phyloP scores from a whole-genome alignment of 306 rosid genomes.

The Rosa lucieae region DNA sequence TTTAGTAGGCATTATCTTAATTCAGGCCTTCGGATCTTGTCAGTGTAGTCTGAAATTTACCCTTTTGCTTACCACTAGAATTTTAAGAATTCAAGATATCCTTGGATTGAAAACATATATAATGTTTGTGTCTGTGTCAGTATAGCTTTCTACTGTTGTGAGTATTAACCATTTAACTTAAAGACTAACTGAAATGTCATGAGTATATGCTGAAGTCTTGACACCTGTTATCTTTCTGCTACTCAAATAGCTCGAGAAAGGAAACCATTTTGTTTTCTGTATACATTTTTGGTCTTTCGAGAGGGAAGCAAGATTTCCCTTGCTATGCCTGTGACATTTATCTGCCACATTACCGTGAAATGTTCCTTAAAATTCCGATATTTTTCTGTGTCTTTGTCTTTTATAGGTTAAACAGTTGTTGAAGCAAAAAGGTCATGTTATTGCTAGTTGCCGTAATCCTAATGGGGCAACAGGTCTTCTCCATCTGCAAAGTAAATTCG shows the following conservation, averaged over 20 bases:
- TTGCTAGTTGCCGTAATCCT: slow-evolving; percentile 91
- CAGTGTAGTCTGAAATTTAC: not conserved
- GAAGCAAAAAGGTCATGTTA: slow-evolving; percentile 68
- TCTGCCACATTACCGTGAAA: not conserved
- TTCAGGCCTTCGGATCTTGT: not conserved
- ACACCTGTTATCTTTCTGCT: not conserved
- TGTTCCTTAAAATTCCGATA: not conserved
- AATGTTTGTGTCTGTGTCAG: not conserved
- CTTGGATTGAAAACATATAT: not conserved
- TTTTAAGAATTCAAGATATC: not conserved
- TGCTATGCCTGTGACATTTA: not conserved
- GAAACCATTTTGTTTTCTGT: not conserved
- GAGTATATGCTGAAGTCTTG: not conserved
- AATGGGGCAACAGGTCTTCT: slow-evolving; percentile 56
- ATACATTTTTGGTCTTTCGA: not conserved
- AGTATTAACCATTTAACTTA: not conserved
- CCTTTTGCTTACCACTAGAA: not conserved
- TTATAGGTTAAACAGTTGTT: slow-evolving; percentile 77
- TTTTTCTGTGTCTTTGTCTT: slow-evolving; percentile 7
- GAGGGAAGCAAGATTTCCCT: not conserved
- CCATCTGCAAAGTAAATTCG: slow-evolving; percentile 57
- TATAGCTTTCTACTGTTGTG: not conserved
- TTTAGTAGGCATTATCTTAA: slow-evolving; percentile 1
- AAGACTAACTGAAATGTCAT: not conserved
- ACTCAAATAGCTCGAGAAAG: not conserved